Evolutionary conservation across 192 early-diverging fungal species (phyloP).

Genomic region (Chytriomyces sp.): DNA sequence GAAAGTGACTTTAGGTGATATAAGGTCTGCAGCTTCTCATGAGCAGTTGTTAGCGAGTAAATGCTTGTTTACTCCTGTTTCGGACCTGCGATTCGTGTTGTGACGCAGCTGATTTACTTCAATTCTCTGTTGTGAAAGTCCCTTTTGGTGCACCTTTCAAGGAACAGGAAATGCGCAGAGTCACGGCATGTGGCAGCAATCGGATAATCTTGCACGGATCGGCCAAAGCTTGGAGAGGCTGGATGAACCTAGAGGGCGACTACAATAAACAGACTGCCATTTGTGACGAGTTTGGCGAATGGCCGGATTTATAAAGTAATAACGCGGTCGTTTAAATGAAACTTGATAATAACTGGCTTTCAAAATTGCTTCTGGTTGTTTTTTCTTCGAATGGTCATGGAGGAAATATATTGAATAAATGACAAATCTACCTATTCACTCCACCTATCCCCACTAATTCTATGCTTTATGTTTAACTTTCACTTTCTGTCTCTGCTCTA

Average conservation of each 20-base stretch:
- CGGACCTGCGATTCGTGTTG: conserved; percentile 1
- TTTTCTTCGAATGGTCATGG: no score
- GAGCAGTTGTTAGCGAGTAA: background rate
- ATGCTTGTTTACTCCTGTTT: conserved; percentile 13
- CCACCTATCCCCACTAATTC: no score
- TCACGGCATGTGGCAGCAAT: conserved; percentile 25
- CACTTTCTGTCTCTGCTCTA: no score
- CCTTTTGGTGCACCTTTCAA: conserved; percentile 15
- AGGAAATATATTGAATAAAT: no score
- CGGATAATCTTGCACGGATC: conserved; percentile 16
- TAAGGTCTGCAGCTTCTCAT: background rate
- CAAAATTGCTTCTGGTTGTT: no score
- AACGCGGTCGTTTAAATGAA: no score
- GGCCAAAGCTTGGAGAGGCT: conserved; percentile 25
- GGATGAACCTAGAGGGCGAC: conserved; percentile 8
- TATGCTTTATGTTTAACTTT: no score
- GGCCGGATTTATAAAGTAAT: conserved; percentile 14
- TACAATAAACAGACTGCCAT: background rate
- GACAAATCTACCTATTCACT: no score
- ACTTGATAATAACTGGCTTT: no score
- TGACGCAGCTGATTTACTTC: conserved; percentile 24
- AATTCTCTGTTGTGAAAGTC: conserved; percentile 19
- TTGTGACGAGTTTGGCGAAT: conserved; percentile 6
- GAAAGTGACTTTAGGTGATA: background rate
- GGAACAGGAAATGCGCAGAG: conserved; percentile 28